Base-by-base conservation (phyloP, 352 stramenopile species). In the Globisporangium paddicum region DNA sequence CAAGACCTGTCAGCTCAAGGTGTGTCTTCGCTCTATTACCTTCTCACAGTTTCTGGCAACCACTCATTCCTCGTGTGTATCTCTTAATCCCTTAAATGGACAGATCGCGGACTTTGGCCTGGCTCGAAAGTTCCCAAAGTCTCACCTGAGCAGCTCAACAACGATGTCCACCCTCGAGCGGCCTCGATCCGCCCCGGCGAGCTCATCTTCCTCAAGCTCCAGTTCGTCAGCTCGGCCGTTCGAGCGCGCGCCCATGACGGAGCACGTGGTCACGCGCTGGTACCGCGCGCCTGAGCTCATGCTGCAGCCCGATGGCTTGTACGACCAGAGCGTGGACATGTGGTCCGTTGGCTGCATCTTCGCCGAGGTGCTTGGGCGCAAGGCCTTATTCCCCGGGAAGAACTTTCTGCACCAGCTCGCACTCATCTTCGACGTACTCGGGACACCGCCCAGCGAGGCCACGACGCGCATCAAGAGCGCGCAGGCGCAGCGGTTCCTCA, bases 241-340 rank as follows among this genome's bases (percentile, higher is more conserved):
- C 4, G 57, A 76, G 13, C 71, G 66, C 9, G 63, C 77, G 21
- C 80, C 80, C 0, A 93, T 92, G 82, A 90, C 82, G 0, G 82
- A 92, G 45, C n/a, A n/a, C n/a, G n/a, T n/a, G n/a, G n/a, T n/a
- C n/a, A n/a, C n/a, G n/a, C n/a, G n/a, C n/a, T n/a, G 87, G 89
- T 97, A 97, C 64, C 80, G 90, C 44, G 82, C 88, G 1, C 90
- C 90, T 0, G 89, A 97, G 63, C 74, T 97, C 26, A 97, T 97
- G 86, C 79, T 97, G 23, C 87, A 90, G 56, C 87, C 83, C 0
- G 86, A 97, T 32, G 86, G 90, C 11, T 64, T 90, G 13, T 97
- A 97, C 63, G 87, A 87, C 55, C 68, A 85, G 32, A 89, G 81
- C 40, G 79, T 97, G 10, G 90, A 97, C 62, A 97, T 97, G 87